Evolutionary conservation across 805 yeast species (phyloP), one percentile per base, ranked within the genome.

Genomic region (Monosporozyma aerobia): DNA sequence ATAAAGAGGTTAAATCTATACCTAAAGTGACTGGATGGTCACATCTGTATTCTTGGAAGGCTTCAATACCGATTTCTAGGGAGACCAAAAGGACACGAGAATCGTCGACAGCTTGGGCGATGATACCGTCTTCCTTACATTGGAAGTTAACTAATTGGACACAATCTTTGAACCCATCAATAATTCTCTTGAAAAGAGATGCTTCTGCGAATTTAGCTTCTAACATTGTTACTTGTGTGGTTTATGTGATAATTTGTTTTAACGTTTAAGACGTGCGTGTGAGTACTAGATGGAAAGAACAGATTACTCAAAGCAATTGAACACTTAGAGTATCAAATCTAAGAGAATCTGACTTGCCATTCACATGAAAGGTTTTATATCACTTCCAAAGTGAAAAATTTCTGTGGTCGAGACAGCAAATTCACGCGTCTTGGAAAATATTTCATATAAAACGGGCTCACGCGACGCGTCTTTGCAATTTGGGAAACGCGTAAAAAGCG

Each of bases 161-260:
- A 65, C 95, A 85, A 67, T 94, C 99, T 68, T 89, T 87, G 69
- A 92, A 86, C 54, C 98, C 83, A 62, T 94, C 99, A 63, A 90
- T 85, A 65, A 90, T 85, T 71, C 87, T 90, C 73, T 94, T 94
- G 68, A 94, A 81, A 59, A 90, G 79, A 53, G 90, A 79, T 51
- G 98, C 96, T 76, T 90, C 90, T 63, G 86, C 92, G 62, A 94
- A 87, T 76, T 90, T 90, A 60, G 96, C 98, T 81, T 94, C 99
- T 75, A 94, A 82, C 98, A 94, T 94, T 23, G 10, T 40, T 40
- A 14, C 19, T 10, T 40, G 19, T 40, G 44, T 59, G 41, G 47
- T 32, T 19, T 13, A 30, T 44, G 30, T 49, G 25, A 46, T 27
- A 27, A 27, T 27, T 27, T 27, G 7, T 27, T 27, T 27, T 5